Evolutionary conservation across 2,329 filamentous ascomycete genomes (phyloP).

Genomic region (Didymellaceae sp.): DNA sequence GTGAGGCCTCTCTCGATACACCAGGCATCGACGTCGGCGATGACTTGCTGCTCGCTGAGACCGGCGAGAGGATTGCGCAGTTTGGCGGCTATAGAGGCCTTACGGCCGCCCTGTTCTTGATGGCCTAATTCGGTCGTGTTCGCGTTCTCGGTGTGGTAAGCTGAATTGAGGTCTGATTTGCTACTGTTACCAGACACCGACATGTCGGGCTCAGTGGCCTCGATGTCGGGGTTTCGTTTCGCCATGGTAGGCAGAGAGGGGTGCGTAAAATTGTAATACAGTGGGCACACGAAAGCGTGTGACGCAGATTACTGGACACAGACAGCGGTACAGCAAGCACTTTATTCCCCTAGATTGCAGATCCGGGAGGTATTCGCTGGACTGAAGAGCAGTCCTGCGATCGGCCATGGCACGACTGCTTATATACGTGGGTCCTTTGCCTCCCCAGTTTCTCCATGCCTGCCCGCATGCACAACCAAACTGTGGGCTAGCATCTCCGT

Average conservation of each 20-base stretch:
- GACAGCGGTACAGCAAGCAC: not conserved
- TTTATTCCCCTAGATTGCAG: not conserved
- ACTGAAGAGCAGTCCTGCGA: not conserved
- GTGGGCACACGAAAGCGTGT: not conserved
- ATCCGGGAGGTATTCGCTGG: not conserved
- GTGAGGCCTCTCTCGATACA: conserved; percentile 57
- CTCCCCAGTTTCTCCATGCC: conserved; percentile 12
- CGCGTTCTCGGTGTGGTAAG: conserved; percentile 32
- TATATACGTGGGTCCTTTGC: conserved; percentile 10
- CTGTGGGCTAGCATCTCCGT: conserved; percentile 3
- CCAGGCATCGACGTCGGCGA: conserved; percentile 63
- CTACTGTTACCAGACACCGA: conserved; percentile 31
- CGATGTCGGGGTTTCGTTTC: conserved; percentile 34
- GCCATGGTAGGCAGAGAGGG: conserved; percentile 23
- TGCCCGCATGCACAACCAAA: not conserved
- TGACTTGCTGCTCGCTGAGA: conserved; percentile 59
- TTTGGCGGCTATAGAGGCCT: conserved; percentile 31
- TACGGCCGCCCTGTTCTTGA: not conserved
- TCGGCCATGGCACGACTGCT: conserved; percentile 1
- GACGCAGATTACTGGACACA: not conserved
- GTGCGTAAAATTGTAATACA: not conserved
- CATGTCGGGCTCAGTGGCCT: conserved; percentile 32
- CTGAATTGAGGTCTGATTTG: conserved; percentile 28
- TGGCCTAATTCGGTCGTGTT: conserved; percentile 17
- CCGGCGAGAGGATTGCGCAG: conserved; percentile 63